These are phyloP conservation scores for Pyricularia pennisetigena DNA, from an alignment of 2,329 filamentous ascomycete species.

Conservation along the genomic window DNA sequence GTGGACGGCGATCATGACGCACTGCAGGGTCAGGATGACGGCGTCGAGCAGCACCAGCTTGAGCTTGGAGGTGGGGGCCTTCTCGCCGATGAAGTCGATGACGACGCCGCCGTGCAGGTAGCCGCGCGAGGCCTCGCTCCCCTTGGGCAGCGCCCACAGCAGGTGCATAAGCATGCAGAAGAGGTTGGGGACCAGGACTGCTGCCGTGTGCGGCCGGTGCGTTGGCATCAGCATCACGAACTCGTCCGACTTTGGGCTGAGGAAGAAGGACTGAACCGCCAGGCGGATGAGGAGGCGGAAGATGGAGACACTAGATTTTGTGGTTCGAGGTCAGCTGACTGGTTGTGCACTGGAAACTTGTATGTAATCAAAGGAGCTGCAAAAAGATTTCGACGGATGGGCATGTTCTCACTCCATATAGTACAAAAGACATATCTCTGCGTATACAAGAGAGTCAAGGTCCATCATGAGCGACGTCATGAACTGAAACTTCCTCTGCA, in stretches of 20 bases:
- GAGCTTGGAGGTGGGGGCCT: conserved; percentile 45
- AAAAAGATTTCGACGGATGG: neutral
- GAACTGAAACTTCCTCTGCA: conserved; percentile 49
- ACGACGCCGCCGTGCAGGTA: conserved; percentile 60
- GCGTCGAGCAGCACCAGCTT: conserved; percentile 47
- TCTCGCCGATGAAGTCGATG: conserved; percentile 59
- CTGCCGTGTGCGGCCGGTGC: conserved; percentile 44
- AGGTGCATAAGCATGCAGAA: conserved; percentile 53
- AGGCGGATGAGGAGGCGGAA: conserved; percentile 51
- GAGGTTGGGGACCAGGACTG: conserved; percentile 47
- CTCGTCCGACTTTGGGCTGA: conserved; percentile 51
- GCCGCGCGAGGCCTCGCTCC: conserved; percentile 51
- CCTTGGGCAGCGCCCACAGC: conserved; percentile 41
- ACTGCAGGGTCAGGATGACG: conserved; percentile 46
- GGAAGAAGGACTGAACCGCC: conserved; percentile 50
- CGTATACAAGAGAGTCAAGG: conserved; percentile 54
- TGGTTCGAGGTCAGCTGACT: neutral
- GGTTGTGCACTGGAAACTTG: conserved; percentile 3
- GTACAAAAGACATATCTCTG: conserved; percentile 55
- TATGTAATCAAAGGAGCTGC: neutral
- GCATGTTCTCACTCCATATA: conserved; percentile 53
- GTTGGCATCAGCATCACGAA: conserved; percentile 46
- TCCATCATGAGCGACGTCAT: conserved; percentile 49
- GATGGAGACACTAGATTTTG: conserved; percentile 46
- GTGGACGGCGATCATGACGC: conserved; percentile 54